Evolutionary conservation across 2,329 filamentous ascomycete species (phyloP).

Genomic region (Trichoderma citrinoviride): DNA sequence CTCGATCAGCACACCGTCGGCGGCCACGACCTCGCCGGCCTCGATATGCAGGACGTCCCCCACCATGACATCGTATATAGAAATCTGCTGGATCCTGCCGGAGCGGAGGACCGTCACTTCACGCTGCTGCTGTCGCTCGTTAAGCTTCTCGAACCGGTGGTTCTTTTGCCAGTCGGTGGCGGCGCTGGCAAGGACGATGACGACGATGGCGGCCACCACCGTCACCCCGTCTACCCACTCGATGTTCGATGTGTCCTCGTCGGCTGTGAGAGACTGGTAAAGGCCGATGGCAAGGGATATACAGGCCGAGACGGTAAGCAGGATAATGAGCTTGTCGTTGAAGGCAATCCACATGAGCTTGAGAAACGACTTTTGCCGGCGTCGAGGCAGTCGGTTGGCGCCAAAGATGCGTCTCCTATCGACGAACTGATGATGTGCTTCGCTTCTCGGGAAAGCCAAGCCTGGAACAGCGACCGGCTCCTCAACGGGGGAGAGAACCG

Average conservation of each 20-base stretch:
- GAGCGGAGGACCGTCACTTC: slow-evolving; percentile 74
- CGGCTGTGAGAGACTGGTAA: slow-evolving; percentile 64
- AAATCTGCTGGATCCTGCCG: slow-evolving; percentile 66
- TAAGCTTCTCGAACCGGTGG: slow-evolving; percentile 74
- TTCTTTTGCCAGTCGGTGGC: slow-evolving; percentile 82
- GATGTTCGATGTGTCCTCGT: slow-evolving; percentile 52
- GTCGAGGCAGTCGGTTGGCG: slow-evolving; percentile 55
- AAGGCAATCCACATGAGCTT: slow-evolving; percentile 72
- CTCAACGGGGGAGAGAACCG: slow-evolving; percentile 25
- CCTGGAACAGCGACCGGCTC: slow-evolving; percentile 26
- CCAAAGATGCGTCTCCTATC: slow-evolving; percentile 71
- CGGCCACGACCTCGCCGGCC: slow-evolving; percentile 68
- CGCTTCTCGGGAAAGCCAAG: slow-evolving; percentile 32
- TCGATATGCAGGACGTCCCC: slow-evolving; percentile 73
- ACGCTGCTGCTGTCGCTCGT: slow-evolving; percentile 75
- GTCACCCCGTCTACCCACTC: slow-evolving; percentile 83
- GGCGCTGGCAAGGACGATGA: slow-evolving; percentile 75
- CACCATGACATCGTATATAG: slow-evolving; percentile 67
- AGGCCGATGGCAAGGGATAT: slow-evolving; percentile 73
- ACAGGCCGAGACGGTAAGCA: slow-evolving; percentile 68
- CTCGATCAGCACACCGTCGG: slow-evolving; percentile 66
- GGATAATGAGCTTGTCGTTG: slow-evolving; percentile 75
- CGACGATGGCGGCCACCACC: slow-evolving; percentile 71
- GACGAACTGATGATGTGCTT: slow-evolving; percentile 31
- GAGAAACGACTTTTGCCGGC: slow-evolving; percentile 67